Conservation (phyloP, 2,329 filamentous ascomycete species). For the Colletotrichum sp. region DNA sequence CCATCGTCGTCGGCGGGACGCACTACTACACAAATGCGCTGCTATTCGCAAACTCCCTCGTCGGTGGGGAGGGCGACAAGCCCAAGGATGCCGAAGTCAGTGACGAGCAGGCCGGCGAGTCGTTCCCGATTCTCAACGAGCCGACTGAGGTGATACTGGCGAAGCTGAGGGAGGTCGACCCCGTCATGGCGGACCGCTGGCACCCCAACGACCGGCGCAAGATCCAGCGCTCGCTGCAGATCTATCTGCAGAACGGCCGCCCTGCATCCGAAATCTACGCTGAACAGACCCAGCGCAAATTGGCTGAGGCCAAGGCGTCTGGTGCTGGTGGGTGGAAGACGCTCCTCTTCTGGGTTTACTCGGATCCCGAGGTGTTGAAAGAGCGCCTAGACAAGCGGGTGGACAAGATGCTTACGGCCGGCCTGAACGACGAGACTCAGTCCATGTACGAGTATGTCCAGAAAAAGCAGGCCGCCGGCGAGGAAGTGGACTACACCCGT, state of each 20-base stretch:
- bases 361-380: conserved; percentile 71
- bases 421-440: conserved; percentile 54
- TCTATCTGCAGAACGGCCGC: conserved; percentile 82
- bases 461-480: conserved; percentile 44
- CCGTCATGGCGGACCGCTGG: conserved; percentile 88
- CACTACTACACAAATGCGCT: conserved; percentile 94
- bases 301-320: conserved; percentile 22
- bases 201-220: conserved; percentile 93
- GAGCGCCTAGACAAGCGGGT: conserved; percentile 78
- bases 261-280: conserved; percentile 87
- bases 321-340: conserved; percentile 52
- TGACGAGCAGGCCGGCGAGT: conserved; percentile 27
- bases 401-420: conserved; percentile 77
- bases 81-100: neutral
- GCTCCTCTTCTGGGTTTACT: conserved; percentile 87
- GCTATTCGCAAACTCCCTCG: conserved; percentile 76
- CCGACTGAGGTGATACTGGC: conserved; percentile 74
- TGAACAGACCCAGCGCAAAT: conserved; percentile 66
- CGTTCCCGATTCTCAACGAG: conserved; percentile 74
- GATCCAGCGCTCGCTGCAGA: conserved; percentile 87
- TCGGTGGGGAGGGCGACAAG: conserved; percentile 48
- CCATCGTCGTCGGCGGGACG: conserved; percentile 91
- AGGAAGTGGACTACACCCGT: conserved; percentile 70
- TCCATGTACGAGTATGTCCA: conserved; percentile 48
- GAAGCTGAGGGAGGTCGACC: conserved; percentile 81